Evolutionary conservation across 169 alveolate species (phyloP), one percentile per base, ranked within the genome.

Genomic region (Plasmodium inui): DNA sequence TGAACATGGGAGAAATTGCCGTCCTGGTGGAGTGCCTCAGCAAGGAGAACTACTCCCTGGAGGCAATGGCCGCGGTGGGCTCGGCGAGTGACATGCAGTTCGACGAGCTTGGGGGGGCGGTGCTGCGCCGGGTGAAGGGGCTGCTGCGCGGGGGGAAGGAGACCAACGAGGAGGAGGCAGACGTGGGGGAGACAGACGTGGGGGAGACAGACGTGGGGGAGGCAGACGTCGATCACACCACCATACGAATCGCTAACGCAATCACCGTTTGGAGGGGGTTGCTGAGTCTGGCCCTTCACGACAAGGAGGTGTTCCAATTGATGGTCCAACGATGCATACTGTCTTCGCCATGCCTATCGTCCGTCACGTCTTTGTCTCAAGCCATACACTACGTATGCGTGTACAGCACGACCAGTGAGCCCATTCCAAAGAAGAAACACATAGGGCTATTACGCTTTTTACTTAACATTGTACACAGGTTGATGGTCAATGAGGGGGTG

Each of bases 11-110:
- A 17, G 83, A 85, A 28, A 73, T 85, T 12, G 84, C 46, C 7
- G 67, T 85, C 10, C 22, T 85, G 8, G 39, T 74, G 73, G 85
- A 85, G 74, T 30, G 85, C 8, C 26, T 73, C n/a, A 85, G 57
- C 12, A 85, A 85, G 50, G 93, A 73, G 61, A 85, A 85, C 72
- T 85, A 85, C 78, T 85, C 84, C 14, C 12, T 26, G 9, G 84
- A 72, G 57, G 83, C 81, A 4, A 39, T 28, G 1, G 14, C 19
- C 10, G 5, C 17, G 0, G 12, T 73, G 55, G 61, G 26, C 22
- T 67, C n/a, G 93, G 34, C 12, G 22, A 26, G 22, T 4, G 39
- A 8, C 17, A 0, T 50, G 37, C 19, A 32, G 72, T 12, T 39
- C 1, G 57, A 57, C 30, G 57, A 30, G 17, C 37, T 46, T 12